Base-by-base conservation (phyloP, 768 basidiomycete genomes). In the Crassisporium funariophilum region DNA sequence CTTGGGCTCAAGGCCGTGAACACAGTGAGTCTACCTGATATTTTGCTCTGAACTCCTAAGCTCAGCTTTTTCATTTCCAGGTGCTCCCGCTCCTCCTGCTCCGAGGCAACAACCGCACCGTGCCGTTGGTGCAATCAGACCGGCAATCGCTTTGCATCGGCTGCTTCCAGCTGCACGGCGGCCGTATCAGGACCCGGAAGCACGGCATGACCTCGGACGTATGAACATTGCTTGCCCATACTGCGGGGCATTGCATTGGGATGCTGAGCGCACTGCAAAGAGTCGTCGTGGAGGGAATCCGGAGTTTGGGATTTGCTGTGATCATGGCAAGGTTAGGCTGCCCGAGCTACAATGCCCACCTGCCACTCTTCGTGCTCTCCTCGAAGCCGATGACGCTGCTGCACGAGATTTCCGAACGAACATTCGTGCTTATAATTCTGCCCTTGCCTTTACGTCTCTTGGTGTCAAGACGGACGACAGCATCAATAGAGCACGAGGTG, bases 301-400 rank as follows among this genome's bases (percentile, higher is more conserved):
- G 6, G 33, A 53, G 25, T 72, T 70, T 56, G 65, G 68, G 2
- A 50, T 51, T 19, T 73, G 70, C 53, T 73, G 71, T 47, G 27
- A 60, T 29, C 39, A 52, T 31, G 68, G 70, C 0, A 54, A 67
- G 34, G 57, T 73, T 1, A 25, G 10, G 0, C 55, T 71, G 2
- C 59, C 56, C 4, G 44, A 36, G 11, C 44, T 64, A 3, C 19
- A 54, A 4, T 22, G 20, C 5, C 37, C 45, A 2, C 62, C 68
- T 4, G 56, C 52, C 4, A 46, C 35, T 9, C 47, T 71, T 9
- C 37, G 41, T 2, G 1, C 38, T 5, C 57, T 70, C 0, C 51
- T 61, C n/a, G 34, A 13, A 12, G 50, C 40, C 21, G 21, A 41
- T 11, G 42, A 53, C 36, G 15, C 19, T 0, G 13, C 37, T 13